These are phyloP conservation scores for Fusarium foetens DNA, from an alignment of 2,329 filamentous ascomycete genomes.

Conservation along the genomic window DNA sequence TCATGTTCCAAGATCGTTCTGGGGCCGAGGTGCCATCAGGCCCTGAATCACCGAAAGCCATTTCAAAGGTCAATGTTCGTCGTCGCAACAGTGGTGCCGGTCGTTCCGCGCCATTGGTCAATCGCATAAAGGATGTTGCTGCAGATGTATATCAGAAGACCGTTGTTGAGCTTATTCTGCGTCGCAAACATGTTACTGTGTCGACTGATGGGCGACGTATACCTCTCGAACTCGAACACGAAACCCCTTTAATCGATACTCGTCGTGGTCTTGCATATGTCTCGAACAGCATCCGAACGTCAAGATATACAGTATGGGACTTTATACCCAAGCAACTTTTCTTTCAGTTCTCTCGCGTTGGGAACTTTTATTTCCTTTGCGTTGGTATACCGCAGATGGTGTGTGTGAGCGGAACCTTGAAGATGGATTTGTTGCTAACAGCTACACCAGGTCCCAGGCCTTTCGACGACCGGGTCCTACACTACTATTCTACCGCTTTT, in stretches of 20 bases:
- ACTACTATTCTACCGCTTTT: conserved; percentile 79
- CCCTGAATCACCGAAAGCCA: conserved; percentile 11
- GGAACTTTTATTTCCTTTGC: conserved; percentile 88
- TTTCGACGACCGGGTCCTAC: conserved; percentile 79
- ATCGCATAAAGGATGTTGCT: conserved; percentile 38
- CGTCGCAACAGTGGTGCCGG: conserved; percentile 24
- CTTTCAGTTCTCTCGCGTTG: conserved; percentile 86
- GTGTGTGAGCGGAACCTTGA: conserved; percentile 11
- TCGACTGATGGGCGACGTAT: conserved; percentile 74
- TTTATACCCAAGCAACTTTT: conserved; percentile 87
- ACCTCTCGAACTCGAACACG: conserved; percentile 54
- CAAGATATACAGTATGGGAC: conserved; percentile 84
- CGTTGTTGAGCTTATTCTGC: conserved; percentile 63
- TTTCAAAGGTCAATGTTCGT: conserved; percentile 10
- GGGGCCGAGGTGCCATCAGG: conserved; percentile 23
- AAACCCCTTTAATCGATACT: conserved; percentile 58
- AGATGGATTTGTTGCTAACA: conserved; percentile 18
- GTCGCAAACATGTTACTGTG: conserved; percentile 73
- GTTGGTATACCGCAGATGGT: conserved; percentile 83
- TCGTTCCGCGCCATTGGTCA: conserved; percentile 20
- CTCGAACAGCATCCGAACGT: conserved; percentile 78
- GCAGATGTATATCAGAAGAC: conserved; percentile 50
- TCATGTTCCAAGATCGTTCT: conserved; percentile 36
- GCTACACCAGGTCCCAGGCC: conserved; percentile 64
- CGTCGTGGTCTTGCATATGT: conserved; percentile 62